Percentiles rank a stretch among this genome's conserved stretches.
phyloP scores from a whole-genome alignment of 208 protist genomes.

The Acanthamoeba royreba region DNA sequence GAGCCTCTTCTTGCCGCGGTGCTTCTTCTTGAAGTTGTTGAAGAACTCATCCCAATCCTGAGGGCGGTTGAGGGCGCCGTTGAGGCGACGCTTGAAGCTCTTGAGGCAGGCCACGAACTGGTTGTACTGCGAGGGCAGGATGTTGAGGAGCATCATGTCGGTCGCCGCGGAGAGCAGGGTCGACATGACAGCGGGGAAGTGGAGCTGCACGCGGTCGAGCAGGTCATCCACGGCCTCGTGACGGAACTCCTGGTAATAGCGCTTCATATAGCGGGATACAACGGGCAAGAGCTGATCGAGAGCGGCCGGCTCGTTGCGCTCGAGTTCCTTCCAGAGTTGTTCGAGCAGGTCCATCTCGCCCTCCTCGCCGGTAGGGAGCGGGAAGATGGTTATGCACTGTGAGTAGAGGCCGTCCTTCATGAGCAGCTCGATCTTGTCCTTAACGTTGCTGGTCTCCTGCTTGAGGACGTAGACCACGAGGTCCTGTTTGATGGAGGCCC shows the following conservation, averaged over 20 bases:
- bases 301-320: neutral
- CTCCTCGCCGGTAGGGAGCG: neutral
- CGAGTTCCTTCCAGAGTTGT: slow-evolving; percentile 38
- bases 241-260: slow-evolving; percentile 52
- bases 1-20: slow-evolving; percentile 57
- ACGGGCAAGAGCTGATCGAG: neutral
- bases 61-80: neutral
- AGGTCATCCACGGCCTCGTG: slow-evolving; percentile 38
- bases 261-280: slow-evolving; percentile 43
- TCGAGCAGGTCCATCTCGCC: neutral
- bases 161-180: neutral
- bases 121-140: slow-evolving; percentile 59
- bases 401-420: slow-evolving; percentile 49
- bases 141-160: slow-evolving; percentile 59
- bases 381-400: slow-evolving; percentile 61
- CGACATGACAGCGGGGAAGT: slow-evolving; percentile 43
- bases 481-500: slow-evolving; percentile 53
- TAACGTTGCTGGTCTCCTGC: neutral
- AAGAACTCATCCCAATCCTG: slow-evolving; percentile 42
- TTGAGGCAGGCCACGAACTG: slow-evolving; percentile 37
- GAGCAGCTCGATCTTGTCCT: slow-evolving; percentile 48
- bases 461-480: slow-evolving; percentile 57
- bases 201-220: slow-evolving; percentile 45
- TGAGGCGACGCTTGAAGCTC: slow-evolving; percentile 52
- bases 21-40: slow-evolving; percentile 49